Evolutionary conservation across 2,329 filamentous ascomycete species (phyloP).

Genomic region (Xylariaceae sp.): DNA sequence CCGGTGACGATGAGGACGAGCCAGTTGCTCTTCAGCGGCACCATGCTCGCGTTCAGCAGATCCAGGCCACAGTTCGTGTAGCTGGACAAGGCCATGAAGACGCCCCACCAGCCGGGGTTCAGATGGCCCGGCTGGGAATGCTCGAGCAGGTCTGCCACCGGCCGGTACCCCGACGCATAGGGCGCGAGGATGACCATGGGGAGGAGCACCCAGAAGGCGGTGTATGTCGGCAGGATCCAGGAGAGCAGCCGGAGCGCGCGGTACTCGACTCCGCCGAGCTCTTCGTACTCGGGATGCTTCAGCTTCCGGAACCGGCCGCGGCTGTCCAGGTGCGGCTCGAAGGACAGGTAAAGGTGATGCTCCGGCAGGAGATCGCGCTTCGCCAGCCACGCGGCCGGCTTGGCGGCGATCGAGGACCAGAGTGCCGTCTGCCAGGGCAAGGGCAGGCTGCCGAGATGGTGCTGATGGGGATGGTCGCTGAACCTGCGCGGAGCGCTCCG

Average conservation of each 20-base stretch:
- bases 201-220: slow-evolving; percentile 1
- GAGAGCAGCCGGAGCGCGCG: slow-evolving; percentile 1
- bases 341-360: slow-evolving; percentile 1
- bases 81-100: background rate
- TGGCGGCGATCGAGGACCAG: background rate
- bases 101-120: background rate
- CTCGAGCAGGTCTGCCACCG: background rate
- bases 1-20: slow-evolving; percentile 2
- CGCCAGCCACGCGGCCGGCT: background rate
- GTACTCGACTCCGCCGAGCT: slow-evolving; percentile 2
- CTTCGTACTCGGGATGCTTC: background rate
- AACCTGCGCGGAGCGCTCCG: background rate
- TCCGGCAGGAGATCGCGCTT: background rate
- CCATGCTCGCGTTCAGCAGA: slow-evolving; percentile 1
- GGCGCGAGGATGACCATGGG: slow-evolving; percentile 1
- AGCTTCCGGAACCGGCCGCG: background rate
- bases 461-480: background rate
- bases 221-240: slow-evolving; percentile 2
- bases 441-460: background rate
- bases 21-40: slow-evolving; percentile 1
- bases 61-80: background rate
- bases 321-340: background rate
- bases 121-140: background rate
- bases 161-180: background rate
- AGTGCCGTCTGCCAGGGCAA: background rate